These are phyloP conservation scores for Triticum aestivum DNA, from an alignment of 176 grass and related monocot species.

Conservation along the genomic window DNA sequence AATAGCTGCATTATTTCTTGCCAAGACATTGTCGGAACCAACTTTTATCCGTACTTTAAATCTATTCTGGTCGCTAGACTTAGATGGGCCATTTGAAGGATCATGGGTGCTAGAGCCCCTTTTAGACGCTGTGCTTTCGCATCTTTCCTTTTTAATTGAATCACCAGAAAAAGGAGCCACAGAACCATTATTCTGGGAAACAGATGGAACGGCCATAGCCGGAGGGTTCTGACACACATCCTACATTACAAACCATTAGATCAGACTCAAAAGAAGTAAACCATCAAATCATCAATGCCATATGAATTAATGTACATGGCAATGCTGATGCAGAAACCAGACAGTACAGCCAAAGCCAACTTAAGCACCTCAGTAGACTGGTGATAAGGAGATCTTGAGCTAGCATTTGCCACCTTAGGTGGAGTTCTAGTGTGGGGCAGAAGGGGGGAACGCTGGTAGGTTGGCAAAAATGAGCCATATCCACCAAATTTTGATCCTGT, in stretches of 20 bases:
- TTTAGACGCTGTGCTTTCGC: conserved; percentile 36
- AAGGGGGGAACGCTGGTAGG: conserved; percentile 84
- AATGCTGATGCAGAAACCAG: conserved; percentile 27
- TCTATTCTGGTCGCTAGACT: conserved; percentile 60
- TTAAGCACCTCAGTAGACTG: conserved; percentile 63
- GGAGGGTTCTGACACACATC: conserved; percentile 45
- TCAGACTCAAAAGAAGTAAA: neutral
- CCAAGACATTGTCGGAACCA: conserved; percentile 58
- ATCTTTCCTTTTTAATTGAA: conserved; percentile 48
- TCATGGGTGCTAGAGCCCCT: conserved; percentile 37
- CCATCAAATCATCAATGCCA: conserved; percentile 31
- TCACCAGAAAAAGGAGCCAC: conserved; percentile 42
- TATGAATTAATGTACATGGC: conserved; percentile 18
- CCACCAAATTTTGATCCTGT: conserved; percentile 93
- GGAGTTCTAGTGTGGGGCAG: conserved; percentile 64
- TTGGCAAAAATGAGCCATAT: conserved; percentile 96
- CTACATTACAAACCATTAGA: conserved; percentile 49
- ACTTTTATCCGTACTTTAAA: conserved; percentile 99
- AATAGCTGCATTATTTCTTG: conserved; percentile 85
- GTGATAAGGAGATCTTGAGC: conserved; percentile 67
- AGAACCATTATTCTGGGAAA: conserved; percentile 50
- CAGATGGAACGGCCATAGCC: conserved; percentile 41
- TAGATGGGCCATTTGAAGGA: conserved; percentile 47
- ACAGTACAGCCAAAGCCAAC: conserved; percentile 34
- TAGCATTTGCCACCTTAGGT: conserved; percentile 38